Evolutionary conservation across 2,329 filamentous ascomycete species (phyloP).

Genomic region (Whalleya microplaca): DNA sequence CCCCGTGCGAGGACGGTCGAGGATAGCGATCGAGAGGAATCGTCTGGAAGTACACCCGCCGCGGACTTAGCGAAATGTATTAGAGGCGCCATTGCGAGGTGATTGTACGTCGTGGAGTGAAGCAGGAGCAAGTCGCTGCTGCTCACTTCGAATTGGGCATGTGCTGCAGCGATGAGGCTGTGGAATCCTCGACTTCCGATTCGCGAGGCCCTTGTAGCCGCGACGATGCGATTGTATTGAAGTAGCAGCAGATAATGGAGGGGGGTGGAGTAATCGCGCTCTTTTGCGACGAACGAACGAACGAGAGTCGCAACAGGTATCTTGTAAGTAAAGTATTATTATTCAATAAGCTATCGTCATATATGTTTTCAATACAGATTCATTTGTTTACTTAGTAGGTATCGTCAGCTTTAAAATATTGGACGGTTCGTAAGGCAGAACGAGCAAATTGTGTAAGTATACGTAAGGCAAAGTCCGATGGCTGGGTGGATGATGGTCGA

Average conservation of each 20-base stretch:
- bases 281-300: neutral
- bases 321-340: neutral
- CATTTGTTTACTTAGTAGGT: neutral
- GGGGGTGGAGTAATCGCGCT: neutral
- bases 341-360: neutral
- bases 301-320: neutral
- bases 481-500: neutral
- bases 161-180: neutral
- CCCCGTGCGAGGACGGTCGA: constrained; percentile 10
- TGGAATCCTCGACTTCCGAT: neutral
- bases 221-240: neutral
- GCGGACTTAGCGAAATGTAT: constrained; percentile 17
- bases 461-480: neutral
- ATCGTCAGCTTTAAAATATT: neutral
- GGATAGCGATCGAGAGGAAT: constrained; percentile 13
- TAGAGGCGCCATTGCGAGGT: constrained; percentile 26
- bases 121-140: neutral
- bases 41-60: constrained; percentile 17
- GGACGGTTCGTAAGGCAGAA: neutral
- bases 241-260: neutral
- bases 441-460: neutral
- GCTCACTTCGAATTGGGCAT: neutral
- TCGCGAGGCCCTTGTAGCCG: neutral
- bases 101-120: neutral
- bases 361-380: no score